A percentile compares a stretch with the other conserved stretches of the same genome.
These are phyloP conservation scores for Pseudoneurospora amorphoporcata DNA, from an alignment of 495 filamentous ascomycete genomes.

Conservation along the genomic window DNA sequence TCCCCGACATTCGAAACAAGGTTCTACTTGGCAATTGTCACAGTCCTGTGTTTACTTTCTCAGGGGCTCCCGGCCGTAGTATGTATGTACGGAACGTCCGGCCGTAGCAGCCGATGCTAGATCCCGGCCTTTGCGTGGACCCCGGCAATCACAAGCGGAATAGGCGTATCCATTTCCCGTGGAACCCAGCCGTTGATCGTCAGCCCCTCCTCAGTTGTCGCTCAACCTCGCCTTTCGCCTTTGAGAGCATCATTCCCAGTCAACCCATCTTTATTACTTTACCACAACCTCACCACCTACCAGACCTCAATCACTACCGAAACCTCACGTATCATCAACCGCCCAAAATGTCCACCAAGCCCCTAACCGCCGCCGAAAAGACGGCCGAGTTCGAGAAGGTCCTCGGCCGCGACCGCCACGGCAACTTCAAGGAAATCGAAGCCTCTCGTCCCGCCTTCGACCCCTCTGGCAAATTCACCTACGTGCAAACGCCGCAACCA, in stretches of 20 bases:
- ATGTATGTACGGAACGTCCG: background rate
- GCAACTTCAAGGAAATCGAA: constrained; percentile 71
- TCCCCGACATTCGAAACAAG: too few relatives aligned
- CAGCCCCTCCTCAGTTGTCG: background rate
- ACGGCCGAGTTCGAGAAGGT: constrained; percentile 30
- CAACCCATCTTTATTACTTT: background rate
- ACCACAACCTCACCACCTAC: background rate
- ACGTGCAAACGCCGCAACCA: constrained; percentile 63
- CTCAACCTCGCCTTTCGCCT: background rate
- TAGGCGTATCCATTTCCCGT: background rate
- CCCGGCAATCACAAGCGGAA: background rate
- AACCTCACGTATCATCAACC: background rate
- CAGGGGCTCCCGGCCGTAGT: background rate
- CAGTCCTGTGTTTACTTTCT: background rate
- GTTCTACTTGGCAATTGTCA: too few relatives aligned
- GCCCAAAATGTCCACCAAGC: constrained; percentile 20
- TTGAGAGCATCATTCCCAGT: background rate
- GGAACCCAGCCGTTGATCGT: background rate
- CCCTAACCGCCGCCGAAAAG: constrained; percentile 9
- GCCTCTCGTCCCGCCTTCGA: constrained; percentile 61
- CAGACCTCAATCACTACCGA: background rate
- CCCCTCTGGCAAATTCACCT: constrained; percentile 39
- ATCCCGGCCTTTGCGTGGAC: background rate
- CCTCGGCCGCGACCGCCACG: constrained; percentile 53
- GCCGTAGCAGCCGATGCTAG: background rate